Conservation (phyloP, 1,284 basidiomycete genomes). For the Melampsora medusae region DNA sequence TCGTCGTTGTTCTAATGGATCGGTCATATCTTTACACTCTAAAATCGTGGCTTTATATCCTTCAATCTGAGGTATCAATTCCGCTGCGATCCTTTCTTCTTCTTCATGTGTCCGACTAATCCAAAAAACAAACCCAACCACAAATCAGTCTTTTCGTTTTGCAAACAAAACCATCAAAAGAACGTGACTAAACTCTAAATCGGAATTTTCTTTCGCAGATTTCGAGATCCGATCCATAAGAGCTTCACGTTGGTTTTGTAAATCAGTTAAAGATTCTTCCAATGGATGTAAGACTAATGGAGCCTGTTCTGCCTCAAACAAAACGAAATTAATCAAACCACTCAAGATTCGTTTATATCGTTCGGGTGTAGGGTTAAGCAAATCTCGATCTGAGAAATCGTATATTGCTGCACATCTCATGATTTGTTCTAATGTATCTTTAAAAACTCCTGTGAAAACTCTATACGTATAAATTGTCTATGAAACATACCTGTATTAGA, state of each 20-base stretch:
- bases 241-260: slow-evolving; percentile 14
- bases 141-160: too few species aligned
- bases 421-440: slow-evolving; percentile 26
- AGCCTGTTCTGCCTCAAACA: slow-evolving; percentile 32
- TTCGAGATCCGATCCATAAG: slow-evolving; percentile 13
- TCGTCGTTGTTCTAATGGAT: slow-evolving; percentile 21
- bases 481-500: too few species aligned
- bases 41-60: slow-evolving; percentile 25
- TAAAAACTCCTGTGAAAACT: slow-evolving; percentile 25
- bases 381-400: slow-evolving; percentile 33
- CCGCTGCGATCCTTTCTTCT: slow-evolving; percentile 17
- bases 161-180: not conserved
- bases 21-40: slow-evolving; percentile 25
- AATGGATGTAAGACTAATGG: slow-evolving; percentile 10
- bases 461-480: slow-evolving; percentile 35
- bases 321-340: slow-evolving; percentile 40
- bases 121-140: not conserved
- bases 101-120: slow-evolving; percentile 20
- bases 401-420: slow-evolving; percentile 37
- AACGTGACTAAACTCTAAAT: not conserved
- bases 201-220: slow-evolving; percentile 12
- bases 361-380: slow-evolving; percentile 12
- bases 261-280: slow-evolving; percentile 12
- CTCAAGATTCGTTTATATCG: slow-evolving; percentile 25
- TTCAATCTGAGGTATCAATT: slow-evolving; percentile 29